Base-by-base conservation (phyloP, 2,329 filamentous ascomycete species). In the Sclerotinia minor region DNA sequence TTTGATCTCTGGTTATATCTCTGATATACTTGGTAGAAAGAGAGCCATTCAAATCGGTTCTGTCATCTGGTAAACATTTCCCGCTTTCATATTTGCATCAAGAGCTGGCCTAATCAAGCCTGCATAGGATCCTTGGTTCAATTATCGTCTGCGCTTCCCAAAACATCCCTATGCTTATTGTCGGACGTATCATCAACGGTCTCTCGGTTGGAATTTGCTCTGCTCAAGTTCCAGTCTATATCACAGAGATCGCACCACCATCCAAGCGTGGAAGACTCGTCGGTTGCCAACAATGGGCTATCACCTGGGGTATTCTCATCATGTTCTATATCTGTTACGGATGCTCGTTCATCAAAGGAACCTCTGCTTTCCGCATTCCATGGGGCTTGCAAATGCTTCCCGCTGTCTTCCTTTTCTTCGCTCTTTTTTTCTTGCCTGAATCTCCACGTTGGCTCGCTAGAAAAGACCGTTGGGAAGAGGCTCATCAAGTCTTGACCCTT, bases 311-410 rank as follows among this genome's bases (percentile, higher is more conserved):
- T 71, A 89, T 89, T 70, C 75, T 89, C 69, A 87, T 89, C 78
- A 89, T 89, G 86, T 90, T 89, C 80, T 88, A 87, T 75, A 85
- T 90, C 76, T 84, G 85, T 32, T 85, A 88, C 73, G 90, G 87
- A 8, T 71, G 67, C 35, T 71, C 68, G 17, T 69, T 63, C 32
- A 35, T 69, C 41, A 67, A 69, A n/a, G 64, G 68, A 44, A 55
- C 26, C 11, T 80, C 83, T 2, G 84, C 86, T 0, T 91, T 89
- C 81, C 80, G 87, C 47, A 81, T 87, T 2, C 86, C 88, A 15
- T 90, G 87, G 87, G 87, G 83, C 65, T 78, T 87, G 15, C 87
- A 90, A 75, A 87, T 87, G 75, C 76, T 89, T 55, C 87, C 87
- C 0, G 86, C 83, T 35, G 75, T 88, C 41, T 74, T 87, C 58